These are phyloP conservation scores for Solanum piurae DNA, from an alignment of 257 asterid species.

Conservation along the genomic window DNA sequence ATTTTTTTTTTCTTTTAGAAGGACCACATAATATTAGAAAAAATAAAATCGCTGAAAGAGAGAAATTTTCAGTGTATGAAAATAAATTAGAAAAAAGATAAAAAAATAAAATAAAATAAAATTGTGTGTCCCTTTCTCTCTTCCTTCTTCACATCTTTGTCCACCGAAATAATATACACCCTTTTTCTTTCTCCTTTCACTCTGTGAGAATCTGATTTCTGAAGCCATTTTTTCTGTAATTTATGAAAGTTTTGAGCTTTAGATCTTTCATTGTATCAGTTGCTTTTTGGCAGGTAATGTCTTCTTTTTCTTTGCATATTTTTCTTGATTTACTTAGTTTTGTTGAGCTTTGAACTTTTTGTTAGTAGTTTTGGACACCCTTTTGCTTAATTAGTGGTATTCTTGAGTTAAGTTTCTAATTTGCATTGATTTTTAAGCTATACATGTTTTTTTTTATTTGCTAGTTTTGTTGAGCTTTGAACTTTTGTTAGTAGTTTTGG, in stretches of 20 bases:
- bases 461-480: neutral
- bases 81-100: neutral
- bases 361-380: neutral
- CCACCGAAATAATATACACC: neutral
- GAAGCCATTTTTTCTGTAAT: neutral
- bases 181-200: neutral
- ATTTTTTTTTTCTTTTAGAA: neutral
- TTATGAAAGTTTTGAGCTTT: neutral
- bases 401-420: neutral
- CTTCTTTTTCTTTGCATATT: neutral
- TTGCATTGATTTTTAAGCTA: neutral
- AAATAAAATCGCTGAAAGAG: neutral
- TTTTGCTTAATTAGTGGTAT: neutral
- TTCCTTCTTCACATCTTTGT: neutral
- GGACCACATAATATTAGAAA: neutral
- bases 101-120: neutral
- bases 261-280: conserved; percentile 36
- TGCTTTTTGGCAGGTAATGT: conserved; percentile 7
- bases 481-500: neutral
- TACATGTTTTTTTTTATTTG: neutral
- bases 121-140: neutral
- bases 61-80: neutral
- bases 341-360: neutral
- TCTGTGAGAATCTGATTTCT: neutral
- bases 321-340: neutral